A percentile compares a stretch with the other conserved stretches of the same genome.
phyloP scores from a whole-genome alignment of 768 basidiomycete species.

The Termitomyces sp. region DNA sequence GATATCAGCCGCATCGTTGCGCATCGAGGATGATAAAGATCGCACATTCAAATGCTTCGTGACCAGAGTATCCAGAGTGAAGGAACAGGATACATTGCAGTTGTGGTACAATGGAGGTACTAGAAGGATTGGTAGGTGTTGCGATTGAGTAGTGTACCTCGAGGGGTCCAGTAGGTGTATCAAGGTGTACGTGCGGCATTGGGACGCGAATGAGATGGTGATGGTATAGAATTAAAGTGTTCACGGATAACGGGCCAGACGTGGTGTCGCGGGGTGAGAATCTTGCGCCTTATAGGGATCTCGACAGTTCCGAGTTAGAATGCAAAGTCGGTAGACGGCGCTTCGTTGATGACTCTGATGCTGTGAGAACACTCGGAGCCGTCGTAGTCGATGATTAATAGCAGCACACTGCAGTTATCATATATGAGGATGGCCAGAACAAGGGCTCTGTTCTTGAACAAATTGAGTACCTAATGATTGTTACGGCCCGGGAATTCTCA shows the following conservation, averaged over 20 bases:
- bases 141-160: conserved; percentile 18
- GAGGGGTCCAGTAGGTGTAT: conserved; percentile 14
- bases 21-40: neutral
- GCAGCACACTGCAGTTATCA: neutral
- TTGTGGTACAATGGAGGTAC: conserved; percentile 11
- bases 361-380: conserved; percentile 8
- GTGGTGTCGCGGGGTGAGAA: neutral
- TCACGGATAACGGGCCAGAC: neutral
- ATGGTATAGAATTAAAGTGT: neutral
- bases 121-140: conserved; percentile 16
- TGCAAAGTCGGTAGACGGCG: neutral
- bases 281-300: neutral
- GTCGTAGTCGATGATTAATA: neutral
- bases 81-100: conserved; percentile 19
- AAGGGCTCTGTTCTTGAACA: neutral
- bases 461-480: neutral
- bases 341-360: neutral
- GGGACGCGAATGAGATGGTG: neutral
- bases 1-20: neutral
- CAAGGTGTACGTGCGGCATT: conserved; percentile 16
- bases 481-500: neutral
- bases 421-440: neutral
- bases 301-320: conserved; percentile 7
- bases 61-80: conserved; percentile 17
- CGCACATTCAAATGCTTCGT: conserved; percentile 20